Evolutionary conservation across 805 yeast genomes (phyloP), one percentile per base, ranked within the genome.

Genomic region (Suhomyces canberraensis): DNA sequence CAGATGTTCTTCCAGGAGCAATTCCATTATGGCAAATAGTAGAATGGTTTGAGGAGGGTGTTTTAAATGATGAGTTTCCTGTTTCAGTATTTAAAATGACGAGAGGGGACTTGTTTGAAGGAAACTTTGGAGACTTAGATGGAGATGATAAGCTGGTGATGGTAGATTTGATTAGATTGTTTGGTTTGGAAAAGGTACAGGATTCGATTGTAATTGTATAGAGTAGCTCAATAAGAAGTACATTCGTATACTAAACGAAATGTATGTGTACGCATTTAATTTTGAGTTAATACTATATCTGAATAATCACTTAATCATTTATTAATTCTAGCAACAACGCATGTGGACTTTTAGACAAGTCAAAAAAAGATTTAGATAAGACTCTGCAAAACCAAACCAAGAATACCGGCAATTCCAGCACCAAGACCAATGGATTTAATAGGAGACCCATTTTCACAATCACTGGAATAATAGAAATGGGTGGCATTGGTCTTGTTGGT

Each of bases 1-100:
- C 82, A 1, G 46, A 49, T 8, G 74, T 76, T 3, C 48, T 69
- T 2, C 80, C 82, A 0, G 83, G 84, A 0, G 41, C 73, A 3
- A 46, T 73, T 8, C 78, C 82, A 1, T 33, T 76, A 20, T 49
- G 58, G 58, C 79, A 76, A 45, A 41, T 76, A 11, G 35, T 54
- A n/a, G 58, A 60, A 13, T 46, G 65, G 54, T 43, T 70, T 22
- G 55, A 58, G 27, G 40, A 46, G 9, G 64, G 62, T 3, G 46
- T 18, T 3, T 35, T 58, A 5, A 47, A 44, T 21, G 37, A 47
- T n/a, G 48, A 46, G 5, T 39, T 50, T 11, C 42, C 43, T 18
- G 49, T 46, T 8, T 26, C 31, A 29, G 32, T 45, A n/a, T 44
- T 35, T 39, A 31, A 22, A n/a, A 25, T 39, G 30, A 39, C 39